Evolutionary conservation across 139 green algal species (phyloP), one percentile per base, ranked within the genome.

Genomic region (Chlorella ohadii): DNA sequence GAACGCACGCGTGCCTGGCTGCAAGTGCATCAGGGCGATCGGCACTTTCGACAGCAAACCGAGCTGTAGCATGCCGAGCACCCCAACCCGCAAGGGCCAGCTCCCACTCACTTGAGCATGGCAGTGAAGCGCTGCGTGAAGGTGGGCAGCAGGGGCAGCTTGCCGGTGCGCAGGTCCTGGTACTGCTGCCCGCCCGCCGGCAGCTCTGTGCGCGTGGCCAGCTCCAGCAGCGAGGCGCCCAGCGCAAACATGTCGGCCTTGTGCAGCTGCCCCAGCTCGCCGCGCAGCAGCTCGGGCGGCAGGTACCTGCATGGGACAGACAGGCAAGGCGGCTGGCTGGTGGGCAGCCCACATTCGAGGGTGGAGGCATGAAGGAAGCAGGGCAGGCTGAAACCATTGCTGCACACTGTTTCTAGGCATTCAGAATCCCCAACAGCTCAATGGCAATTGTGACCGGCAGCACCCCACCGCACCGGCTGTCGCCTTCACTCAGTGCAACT

Each of bases 241-340:
- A 99, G 88, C 39, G 93, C 90, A 86, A 98, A 99, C 80, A 99
- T 96, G 89, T 99, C 96, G 20, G 94, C 91, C 79, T 95, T 95
- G 81, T 96, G 92, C 16, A 98, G 90, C 4, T 87, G 44, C 27
- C 72, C 61, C 38, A 83, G 85, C 74, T 95, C 68, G 47, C 85
- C 88, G 39, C 94, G 93, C 38, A 99, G 84, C 44, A 98, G 75
- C 92, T 99, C 96, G 7, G 82, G 76, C 0, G 96, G 85, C 33
- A 98, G 76, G 90, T 99, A 99, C 72, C 96, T 93, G 65, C 65
- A 31, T 44, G 6, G 31, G 65, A n/a, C n/a, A n/a, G n/a, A n/a
- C n/a, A n/a, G n/a, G n/a, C n/a, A n/a, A n/a, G n/a, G n/a, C n/a
- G n/a, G n/a, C n/a, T n/a, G n/a, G n/a, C n/a, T n/a, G n/a, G n/a